Evolutionary conservation across 2,329 filamentous ascomycete species (phyloP), one percentile per base, ranked within the genome.

Genomic region (Aureobasidium subglaciale): DNA sequence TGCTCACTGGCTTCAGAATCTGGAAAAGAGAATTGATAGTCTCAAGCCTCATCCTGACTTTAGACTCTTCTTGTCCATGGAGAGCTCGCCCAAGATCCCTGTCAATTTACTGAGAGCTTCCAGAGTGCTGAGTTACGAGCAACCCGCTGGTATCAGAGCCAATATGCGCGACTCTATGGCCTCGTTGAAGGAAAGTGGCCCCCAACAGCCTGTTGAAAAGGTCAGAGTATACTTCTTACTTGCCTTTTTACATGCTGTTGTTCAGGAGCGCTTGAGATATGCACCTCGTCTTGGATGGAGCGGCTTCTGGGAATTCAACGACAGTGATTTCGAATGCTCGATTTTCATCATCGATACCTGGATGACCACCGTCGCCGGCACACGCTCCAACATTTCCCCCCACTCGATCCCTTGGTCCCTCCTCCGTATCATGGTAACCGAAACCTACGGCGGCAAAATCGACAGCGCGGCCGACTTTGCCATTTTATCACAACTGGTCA

Each of bases 221-320:
- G 85, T 86, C 20, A 84, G 95, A 61, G 75, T 99, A 52, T 97
- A 99, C 67, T 79, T 99, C 45, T 77, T 99, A 46, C 80, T 99
- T 34, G 93, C 88, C 3, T 97, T 99, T 80, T 70, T 99, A 64
- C 93, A 99, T 68, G 95, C 93, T 6, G 91, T 99, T 34, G 85
- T 96, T 10, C 93, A 99, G 71, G 93, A 99, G 71, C 81, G 95
- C 63, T 77, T 99, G 60, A 87, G 93, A 60, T 99, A 99, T 70
- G 91, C 92, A 22, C 95, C 93, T 0, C 92, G 81, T 56, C 77
- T 99, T 55, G 93, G 93, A 59, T 99, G 93, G 93, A 96, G 95
- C 76, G 90, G 90, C 54, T 96, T 96, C 79, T 99, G 95, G 93
- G 95, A 99, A 73, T 99, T 99, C 72, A 99, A 99, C 69, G 95